These are phyloP conservation scores for Diaporthe capsici DNA, from an alignment of 2,329 filamentous ascomycete genomes.

Conservation along the genomic window DNA sequence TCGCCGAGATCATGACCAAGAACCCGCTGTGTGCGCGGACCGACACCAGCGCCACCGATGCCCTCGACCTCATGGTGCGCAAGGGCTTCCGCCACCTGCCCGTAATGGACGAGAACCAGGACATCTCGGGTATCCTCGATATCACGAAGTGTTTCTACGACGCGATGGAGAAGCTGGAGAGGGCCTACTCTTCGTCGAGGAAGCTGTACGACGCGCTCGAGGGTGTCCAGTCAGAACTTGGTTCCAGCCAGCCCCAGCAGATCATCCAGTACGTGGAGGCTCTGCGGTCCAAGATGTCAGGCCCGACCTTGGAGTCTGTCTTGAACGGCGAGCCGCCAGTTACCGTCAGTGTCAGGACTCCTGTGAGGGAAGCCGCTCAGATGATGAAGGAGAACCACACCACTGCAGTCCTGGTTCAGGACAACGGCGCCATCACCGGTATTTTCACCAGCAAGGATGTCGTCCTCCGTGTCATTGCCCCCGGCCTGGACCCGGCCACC, in stretches of 20 bases:
- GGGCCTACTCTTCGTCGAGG: conserved; percentile 96
- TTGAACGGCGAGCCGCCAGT: conserved; percentile 92
- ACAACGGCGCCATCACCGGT: conserved; percentile 96
- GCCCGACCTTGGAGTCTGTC: conserved; percentile 94
- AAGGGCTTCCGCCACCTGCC: conserved; percentile 98
- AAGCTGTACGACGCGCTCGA: conserved; percentile 98
- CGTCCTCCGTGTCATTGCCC: conserved; percentile 96
- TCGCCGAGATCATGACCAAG: conserved; percentile 99
- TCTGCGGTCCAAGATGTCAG: conserved; percentile 95
- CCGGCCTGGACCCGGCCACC: conserved; percentile 91
- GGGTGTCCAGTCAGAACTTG: conserved; percentile 96
- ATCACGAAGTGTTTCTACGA: conserved; percentile 99
- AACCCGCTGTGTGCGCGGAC: conserved; percentile 98
- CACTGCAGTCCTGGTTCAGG: conserved; percentile 94
- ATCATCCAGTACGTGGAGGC: conserved; percentile 99
- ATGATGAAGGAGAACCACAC: conserved; percentile 99
- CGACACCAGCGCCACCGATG: conserved; percentile 97
- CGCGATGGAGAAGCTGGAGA: conserved; percentile 99
- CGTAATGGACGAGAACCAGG: conserved; percentile 99
- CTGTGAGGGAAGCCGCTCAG: conserved; percentile 93
- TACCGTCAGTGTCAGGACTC: conserved; percentile 95
- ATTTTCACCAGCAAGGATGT: conserved; percentile 99
- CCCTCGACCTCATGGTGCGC: conserved; percentile 96
- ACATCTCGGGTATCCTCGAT: conserved; percentile 97
- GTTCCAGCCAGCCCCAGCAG: conserved; percentile 95